phyloP scores from a whole-genome alignment of 176 grass and related monocot species.

The Rhipidocladum racemiflorum region DNA sequence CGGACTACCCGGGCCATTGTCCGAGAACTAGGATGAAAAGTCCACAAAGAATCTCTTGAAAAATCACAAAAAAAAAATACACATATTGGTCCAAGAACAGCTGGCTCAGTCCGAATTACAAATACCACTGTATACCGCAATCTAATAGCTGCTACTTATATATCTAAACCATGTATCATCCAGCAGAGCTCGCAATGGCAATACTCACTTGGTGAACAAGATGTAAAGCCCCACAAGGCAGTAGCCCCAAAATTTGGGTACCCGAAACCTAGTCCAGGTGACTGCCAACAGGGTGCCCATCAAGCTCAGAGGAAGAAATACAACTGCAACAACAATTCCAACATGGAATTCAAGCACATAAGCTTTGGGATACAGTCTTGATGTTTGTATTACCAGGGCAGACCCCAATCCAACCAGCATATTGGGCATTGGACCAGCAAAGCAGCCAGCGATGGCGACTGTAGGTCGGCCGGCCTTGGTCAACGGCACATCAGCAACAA shows the following conservation, averaged over 20 bases:
- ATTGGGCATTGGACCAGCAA: constrained; percentile 95
- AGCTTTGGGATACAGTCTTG: constrained; percentile 64
- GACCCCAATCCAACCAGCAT: constrained; percentile 86
- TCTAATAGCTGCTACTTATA: neutral
- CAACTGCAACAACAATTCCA: constrained; percentile 85
- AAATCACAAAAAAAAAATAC: no score
- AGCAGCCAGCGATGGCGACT: constrained; percentile 90
- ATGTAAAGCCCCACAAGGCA: constrained; percentile 75
- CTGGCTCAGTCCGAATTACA: no score
- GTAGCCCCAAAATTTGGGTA: constrained; percentile 78
- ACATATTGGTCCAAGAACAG: no score
- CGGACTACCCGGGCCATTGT: no score
- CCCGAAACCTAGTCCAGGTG: constrained; percentile 75
- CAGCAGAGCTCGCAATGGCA: constrained; percentile 44
- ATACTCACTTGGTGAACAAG: constrained; percentile 68
- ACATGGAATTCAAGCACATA: constrained; percentile 78
- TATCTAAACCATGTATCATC: constrained; percentile 33
- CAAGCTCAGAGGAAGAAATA: constrained; percentile 85
- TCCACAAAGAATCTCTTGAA: no score
- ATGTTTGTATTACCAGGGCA: constrained; percentile 75
- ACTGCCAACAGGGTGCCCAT: constrained; percentile 80
- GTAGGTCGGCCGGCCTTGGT: constrained; percentile 67
- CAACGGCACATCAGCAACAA: constrained; percentile 74
- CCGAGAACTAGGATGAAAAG: no score
- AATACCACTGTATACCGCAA: neutral